Evolutionary conservation across 2,329 filamentous ascomycete genomes (phyloP).

Genomic region (Fusarium succisae): DNA sequence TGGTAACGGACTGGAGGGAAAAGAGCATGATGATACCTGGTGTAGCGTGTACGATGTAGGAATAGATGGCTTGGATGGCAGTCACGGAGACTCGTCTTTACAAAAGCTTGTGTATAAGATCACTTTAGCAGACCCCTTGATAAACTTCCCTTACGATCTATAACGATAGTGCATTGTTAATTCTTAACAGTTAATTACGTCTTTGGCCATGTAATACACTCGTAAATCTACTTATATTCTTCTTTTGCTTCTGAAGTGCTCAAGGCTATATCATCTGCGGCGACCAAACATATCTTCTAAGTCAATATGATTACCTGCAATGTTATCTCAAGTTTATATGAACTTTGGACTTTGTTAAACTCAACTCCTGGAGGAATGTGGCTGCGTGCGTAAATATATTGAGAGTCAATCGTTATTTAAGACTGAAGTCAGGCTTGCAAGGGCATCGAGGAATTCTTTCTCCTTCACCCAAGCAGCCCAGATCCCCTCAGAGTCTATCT

Average conservation of each 20-base stretch:
- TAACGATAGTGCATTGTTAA: not conserved
- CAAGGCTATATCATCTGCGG: not conserved
- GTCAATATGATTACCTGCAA: not conserved
- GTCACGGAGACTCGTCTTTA: not conserved
- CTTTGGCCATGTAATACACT: not conserved
- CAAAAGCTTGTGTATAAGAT: constrained; percentile 13
- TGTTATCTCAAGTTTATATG: not conserved
- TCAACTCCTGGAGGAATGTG: not conserved
- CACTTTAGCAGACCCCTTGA: not conserved
- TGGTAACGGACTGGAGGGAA: not conserved
- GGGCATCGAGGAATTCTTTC: no score
- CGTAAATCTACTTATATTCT: not conserved
- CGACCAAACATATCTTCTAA: not conserved
- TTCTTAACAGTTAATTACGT: not conserved
- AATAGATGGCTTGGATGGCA: constrained; percentile 18
- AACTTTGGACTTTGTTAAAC: not conserved
- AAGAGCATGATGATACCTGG: constrained; percentile 19
- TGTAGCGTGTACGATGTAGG: constrained; percentile 31
- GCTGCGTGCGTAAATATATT: not conserved
- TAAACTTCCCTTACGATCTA: not conserved
- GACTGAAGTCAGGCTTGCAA: not conserved
- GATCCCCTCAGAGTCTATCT: no score
- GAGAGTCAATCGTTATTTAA: not conserved
- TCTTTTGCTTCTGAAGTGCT: no score
- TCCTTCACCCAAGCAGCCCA: not conserved